Conservation (phyloP, 1,139 yeast genomes). For the Scheffersomyces illinoinensis region DNA sequence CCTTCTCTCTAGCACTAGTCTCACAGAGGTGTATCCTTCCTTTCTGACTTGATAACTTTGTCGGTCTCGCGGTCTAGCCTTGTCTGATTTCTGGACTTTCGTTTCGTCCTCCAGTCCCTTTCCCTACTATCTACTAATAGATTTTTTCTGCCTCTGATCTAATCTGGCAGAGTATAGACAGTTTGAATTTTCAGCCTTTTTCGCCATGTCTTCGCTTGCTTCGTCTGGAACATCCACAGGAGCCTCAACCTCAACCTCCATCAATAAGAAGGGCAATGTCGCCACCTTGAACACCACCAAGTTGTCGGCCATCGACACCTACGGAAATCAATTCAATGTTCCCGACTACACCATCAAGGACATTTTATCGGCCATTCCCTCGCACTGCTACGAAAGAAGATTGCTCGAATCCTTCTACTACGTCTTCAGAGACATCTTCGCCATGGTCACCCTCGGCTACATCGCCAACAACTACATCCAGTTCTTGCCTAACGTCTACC, state of each 20-base stretch:
- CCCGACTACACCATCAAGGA: conserved; percentile 78
- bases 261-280: conserved; percentile 36
- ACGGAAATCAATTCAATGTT: conserved; percentile 66
- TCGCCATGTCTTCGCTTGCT: conserved; percentile 7
- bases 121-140: neutral
- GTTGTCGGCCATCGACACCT: conserved; percentile 54
- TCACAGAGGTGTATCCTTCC: conserved; percentile 8
- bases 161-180: neutral
- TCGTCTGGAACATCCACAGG: conserved; percentile 11
- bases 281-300: conserved; percentile 29
- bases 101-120: neutral
- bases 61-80: neutral
- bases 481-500: conserved; percentile 16
- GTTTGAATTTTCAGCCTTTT: conserved; percentile 2
- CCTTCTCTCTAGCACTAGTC: conserved; percentile 2
- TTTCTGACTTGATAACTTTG: neutral
- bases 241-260: conserved; percentile 11
- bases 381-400: conserved; percentile 72
- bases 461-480: conserved; percentile 56
- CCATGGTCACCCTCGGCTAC: conserved; percentile 52
- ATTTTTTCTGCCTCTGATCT: neutral
- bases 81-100: neutral
- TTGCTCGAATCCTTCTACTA: conserved; percentile 57
- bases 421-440: conserved; percentile 63
- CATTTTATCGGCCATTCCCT: conserved; percentile 69